Evolutionary conservation across 371 early-diverging fungal species (phyloP).

Genomic region (Dentiscutata heterogama): DNA sequence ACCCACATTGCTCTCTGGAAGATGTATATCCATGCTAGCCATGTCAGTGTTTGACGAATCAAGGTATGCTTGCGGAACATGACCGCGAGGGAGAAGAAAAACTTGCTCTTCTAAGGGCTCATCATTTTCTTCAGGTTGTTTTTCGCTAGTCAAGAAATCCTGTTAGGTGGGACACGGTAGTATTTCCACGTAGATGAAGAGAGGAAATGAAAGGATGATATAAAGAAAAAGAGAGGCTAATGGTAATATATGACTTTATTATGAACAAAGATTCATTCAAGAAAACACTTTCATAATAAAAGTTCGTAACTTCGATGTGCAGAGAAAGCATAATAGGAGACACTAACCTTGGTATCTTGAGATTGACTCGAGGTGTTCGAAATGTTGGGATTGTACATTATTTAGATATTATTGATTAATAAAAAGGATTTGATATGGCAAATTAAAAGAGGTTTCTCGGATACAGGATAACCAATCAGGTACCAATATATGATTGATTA

Average conservation of each 20-base stretch:
- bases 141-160: background rate
- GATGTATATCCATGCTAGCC: conserved; percentile 64
- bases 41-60: conserved; percentile 48
- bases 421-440: too few species aligned
- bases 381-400: too few species aligned
- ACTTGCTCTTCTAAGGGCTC: conserved; percentile 18
- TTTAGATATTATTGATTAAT: too few species aligned
- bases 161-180: background rate
- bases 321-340: too few species aligned
- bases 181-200: background rate
- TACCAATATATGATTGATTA: too few species aligned
- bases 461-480: too few species aligned
- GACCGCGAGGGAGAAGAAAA: conserved; percentile 44
- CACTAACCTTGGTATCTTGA: too few species aligned
- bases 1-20: conserved; percentile 69
- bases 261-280: background rate
- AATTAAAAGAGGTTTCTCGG: too few species aligned
- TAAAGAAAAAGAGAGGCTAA: conserved; percentile 44
- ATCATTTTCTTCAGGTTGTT: background rate
- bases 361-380: too few species aligned
- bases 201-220: background rate
- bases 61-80: conserved; percentile 46
- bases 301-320: too few species aligned
- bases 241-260: conserved; percentile 38
- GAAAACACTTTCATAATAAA: too few species aligned